A percentile compares a stretch with the other conserved stretches of the same genome.
These are phyloP conservation scores for Vitis hybrid DNA, from an alignment of 177 flowering plant genomes.

Conservation along the genomic window DNA sequence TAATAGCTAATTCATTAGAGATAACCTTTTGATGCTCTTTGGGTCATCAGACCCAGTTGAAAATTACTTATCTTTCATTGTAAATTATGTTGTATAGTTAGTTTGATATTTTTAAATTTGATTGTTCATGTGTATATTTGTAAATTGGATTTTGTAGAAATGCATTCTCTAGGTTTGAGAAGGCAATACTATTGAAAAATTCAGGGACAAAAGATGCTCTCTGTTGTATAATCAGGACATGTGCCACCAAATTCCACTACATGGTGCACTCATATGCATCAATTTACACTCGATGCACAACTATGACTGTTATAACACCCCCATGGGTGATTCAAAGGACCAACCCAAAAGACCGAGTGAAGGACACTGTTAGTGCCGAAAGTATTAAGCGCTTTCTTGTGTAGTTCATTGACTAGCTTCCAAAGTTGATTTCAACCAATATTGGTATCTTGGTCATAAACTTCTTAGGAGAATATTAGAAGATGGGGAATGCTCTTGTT, in stretches of 20 bases:
- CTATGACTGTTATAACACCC: conserved; percentile 65
- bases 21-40: conserved; percentile 81
- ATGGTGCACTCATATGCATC: conserved; percentile 81
- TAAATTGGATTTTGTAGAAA: conserved; percentile 44
- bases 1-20: conserved; percentile 88
- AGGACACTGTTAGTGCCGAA: conserved; percentile 88
- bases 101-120: not conserved
- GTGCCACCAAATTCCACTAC: conserved; percentile 85
- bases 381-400: conserved; percentile 88
- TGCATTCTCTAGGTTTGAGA: conserved; percentile 75
- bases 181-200: conserved; percentile 60
- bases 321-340: conserved; percentile 78
- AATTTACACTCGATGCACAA: conserved; percentile 78
- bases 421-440: conserved; percentile 78
- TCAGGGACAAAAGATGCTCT: conserved; percentile 73
- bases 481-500: conserved; percentile 91
- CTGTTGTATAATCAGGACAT: conserved; percentile 79
- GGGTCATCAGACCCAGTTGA: conserved; percentile 84
- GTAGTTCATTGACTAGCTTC: conserved; percentile 82
- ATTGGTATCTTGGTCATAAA: conserved; percentile 86
- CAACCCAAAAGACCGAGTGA: conserved; percentile 76
- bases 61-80: conserved; percentile 73
- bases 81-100: conserved; percentile 56
- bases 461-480: conserved; percentile 97
- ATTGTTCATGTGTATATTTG: not conserved